phyloP scores from a whole-genome alignment of 2,329 filamentous ascomycete genomes.

The Blumeriella jaapii region DNA sequence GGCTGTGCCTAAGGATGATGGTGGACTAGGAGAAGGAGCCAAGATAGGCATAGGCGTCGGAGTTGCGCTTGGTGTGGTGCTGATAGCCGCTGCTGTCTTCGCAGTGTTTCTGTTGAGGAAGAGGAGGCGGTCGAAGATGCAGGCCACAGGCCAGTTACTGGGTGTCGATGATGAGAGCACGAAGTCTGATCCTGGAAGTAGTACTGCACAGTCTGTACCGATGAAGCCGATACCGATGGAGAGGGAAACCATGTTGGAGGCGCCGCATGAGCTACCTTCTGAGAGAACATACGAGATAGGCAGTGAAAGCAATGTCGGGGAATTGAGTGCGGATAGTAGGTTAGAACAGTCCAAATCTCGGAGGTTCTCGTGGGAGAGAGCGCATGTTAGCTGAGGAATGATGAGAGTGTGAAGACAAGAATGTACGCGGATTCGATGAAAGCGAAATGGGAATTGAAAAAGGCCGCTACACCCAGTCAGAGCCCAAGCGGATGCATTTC shows the following conservation, averaged over 20 bases:
- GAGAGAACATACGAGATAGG: neutral
- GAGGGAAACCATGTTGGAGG: neutral
- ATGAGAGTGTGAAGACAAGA: neutral
- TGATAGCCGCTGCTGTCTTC: neutral
- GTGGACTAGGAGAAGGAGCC: conserved; percentile 3
- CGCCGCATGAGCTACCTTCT: neutral
- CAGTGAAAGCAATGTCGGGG: neutral
- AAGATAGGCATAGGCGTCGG: conserved; percentile 11
- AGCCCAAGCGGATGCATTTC: too few species aligned
- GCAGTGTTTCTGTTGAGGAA: conserved; percentile 1
- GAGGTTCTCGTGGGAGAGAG: neutral
- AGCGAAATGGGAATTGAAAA: neutral
- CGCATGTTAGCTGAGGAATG: neutral
- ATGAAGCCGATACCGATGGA: neutral
- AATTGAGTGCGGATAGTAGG: conserved; percentile 1
- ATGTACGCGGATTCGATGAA: neutral
- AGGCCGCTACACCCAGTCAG: too few species aligned
- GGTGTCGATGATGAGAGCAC: neutral
- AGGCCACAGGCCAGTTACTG: neutral
- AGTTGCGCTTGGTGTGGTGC: conserved; percentile 3
- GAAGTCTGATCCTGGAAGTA: neutral
- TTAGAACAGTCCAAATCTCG: neutral
- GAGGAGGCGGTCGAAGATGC: neutral
- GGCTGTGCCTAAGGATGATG: neutral
- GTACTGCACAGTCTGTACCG: neutral